phyloP scores from a whole-genome alignment of 2,329 filamentous ascomycete species.

The Teratosphaeria pseudoeucalypti region DNA sequence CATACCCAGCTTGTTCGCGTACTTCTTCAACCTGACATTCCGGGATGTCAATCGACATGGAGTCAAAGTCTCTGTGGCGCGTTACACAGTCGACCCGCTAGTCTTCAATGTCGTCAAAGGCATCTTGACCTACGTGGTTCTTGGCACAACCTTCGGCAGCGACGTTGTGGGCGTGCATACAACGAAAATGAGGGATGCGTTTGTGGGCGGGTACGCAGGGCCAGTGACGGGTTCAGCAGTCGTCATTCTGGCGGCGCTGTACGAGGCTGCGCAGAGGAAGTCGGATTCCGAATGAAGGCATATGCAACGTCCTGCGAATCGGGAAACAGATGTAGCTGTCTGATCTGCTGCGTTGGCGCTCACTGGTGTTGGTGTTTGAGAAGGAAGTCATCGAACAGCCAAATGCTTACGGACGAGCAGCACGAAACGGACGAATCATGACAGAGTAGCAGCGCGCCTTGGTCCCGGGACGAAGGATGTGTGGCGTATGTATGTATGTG shows the following conservation, averaged over 20 bases:
- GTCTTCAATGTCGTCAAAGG: conserved; percentile 86
- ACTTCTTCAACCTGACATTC: conserved; percentile 80
- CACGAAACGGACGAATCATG: not conserved
- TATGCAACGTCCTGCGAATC: not conserved
- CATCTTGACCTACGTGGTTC: conserved; percentile 70
- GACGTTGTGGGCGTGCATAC: conserved; percentile 51
- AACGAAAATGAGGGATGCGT: conserved; percentile 50
- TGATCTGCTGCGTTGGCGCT: not conserved
- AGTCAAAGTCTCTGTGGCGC: conserved; percentile 27
- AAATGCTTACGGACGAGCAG: not conserved
- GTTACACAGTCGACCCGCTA: conserved; percentile 68
- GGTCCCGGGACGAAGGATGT: too few relatives aligned
- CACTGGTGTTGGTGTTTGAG: not conserved
- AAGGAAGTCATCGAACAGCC: not conserved
- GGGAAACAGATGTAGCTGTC: not conserved
- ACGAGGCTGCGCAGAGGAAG: conserved; percentile 61
- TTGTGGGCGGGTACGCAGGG: conserved; percentile 63
- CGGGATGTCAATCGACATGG: conserved; percentile 40
- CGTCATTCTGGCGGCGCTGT: conserved; percentile 59
- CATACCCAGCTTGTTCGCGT: conserved; percentile 62
- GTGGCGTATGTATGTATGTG: too few relatives aligned
- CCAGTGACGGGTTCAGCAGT: conserved; percentile 59
- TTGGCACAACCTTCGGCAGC: conserved; percentile 38
- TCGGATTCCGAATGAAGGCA: not conserved
- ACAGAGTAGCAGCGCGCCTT: not conserved